Evolutionary conservation across 73 alveolate genomes (phyloP).

Genomic region (Breviolum minutum): DNA sequence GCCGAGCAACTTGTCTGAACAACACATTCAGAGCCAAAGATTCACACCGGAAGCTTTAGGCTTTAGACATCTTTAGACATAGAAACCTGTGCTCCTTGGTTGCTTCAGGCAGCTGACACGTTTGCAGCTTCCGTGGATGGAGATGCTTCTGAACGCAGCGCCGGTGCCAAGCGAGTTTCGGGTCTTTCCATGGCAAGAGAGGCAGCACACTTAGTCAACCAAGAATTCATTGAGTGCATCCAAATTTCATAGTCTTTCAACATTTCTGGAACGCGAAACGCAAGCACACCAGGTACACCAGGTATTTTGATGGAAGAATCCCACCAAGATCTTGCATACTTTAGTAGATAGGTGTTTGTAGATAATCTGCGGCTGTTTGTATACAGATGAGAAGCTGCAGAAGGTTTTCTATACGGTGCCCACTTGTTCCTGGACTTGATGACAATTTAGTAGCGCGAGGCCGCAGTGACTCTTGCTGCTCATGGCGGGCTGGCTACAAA

Average conservation of each 20-base stretch:
- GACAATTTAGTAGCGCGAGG: neutral
- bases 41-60: neutral
- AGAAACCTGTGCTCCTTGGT: neutral
- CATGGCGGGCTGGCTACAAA: conserved; percentile 12
- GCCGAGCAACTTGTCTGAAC: conserved; percentile 18
- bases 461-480: conserved; percentile 41
- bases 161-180: neutral
- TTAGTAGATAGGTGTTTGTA: too few species aligned
- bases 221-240: neutral
- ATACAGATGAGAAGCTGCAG: too few species aligned
- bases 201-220: neutral
- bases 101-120: conserved; percentile 28
- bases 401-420: neutral
- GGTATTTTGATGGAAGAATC: too few species aligned
- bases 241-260: neutral
- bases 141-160: neutral
- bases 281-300: neutral
- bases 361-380: too few species aligned
- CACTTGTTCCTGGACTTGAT: neutral
- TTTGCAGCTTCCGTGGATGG: conserved; percentile 24
- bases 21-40: neutral
- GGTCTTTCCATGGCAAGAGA: conserved; percentile 51
- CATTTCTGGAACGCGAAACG: too few species aligned
- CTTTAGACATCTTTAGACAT: neutral
- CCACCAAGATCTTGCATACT: too few species aligned